These are phyloP conservation scores for Eucalyptus camaldulensis DNA, from an alignment of 345 rosid genomes.

Conservation along the genomic window DNA sequence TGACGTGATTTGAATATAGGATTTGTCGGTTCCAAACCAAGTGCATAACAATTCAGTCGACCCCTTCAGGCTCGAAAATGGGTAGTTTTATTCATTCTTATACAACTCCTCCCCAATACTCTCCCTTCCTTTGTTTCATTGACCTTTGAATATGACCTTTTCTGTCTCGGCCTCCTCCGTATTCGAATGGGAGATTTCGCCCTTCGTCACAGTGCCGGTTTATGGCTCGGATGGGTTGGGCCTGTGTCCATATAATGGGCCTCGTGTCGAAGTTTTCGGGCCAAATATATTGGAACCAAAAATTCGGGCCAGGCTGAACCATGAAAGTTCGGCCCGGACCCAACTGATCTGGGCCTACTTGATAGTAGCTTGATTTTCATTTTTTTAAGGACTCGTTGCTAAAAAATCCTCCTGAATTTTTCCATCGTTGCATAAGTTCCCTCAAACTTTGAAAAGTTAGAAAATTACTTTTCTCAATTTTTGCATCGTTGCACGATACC, in stretches of 20 bases:
- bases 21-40: neutral
- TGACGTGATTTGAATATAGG: fast-evolving
- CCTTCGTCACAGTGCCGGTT: neutral
- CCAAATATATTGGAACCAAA: neutral
- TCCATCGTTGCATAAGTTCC: neutral
- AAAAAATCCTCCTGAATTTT: neutral
- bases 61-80: neutral
- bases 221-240: neutral
- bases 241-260: neutral
- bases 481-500: neutral
- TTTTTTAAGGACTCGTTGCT: neutral
- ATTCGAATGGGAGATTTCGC: neutral
- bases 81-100: neutral
- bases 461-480: neutral
- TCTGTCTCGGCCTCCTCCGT: neutral
- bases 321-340: neutral
- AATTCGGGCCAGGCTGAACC: neutral
- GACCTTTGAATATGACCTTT: neutral
- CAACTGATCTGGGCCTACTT: neutral
- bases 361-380: neutral
- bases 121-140: neutral
- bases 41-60: neutral
- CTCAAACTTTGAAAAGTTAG: neutral
- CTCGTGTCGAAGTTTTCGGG: neutral
- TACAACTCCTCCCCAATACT: neutral